phyloP scores from a whole-genome alignment of 164 flowering plant species.

The Buxus sempervirens region DNA sequence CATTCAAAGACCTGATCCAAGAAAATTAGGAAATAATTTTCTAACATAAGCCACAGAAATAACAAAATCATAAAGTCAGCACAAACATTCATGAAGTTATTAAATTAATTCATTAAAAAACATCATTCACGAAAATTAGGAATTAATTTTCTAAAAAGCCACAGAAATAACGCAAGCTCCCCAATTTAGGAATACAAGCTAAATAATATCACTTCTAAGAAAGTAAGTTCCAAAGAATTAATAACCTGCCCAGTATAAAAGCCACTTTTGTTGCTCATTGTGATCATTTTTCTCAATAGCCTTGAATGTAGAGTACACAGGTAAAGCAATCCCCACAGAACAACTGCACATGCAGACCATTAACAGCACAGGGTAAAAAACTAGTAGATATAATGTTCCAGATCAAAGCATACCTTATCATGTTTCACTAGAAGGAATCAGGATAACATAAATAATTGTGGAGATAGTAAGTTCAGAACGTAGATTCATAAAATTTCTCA shows the following conservation, averaged over 20 bases:
- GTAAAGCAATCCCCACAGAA: slow-evolving; percentile 72
- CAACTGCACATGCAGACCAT: slow-evolving; percentile 47
- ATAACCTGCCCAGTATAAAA: slow-evolving; percentile 92
- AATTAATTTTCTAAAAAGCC: neutral
- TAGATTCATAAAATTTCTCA: neutral
- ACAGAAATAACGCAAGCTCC: neutral
- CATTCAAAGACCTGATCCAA: neutral
- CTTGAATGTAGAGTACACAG: slow-evolving; percentile 86
- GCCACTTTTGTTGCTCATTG: slow-evolving; percentile 71
- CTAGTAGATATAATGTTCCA: neutral
- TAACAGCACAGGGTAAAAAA: neutral
- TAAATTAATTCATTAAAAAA: no score
- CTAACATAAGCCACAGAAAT: neutral
- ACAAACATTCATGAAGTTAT: no score
- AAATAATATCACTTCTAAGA: neutral
- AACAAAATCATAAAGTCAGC: no score
- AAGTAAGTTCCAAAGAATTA: neutral
- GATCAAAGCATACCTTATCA: neutral
- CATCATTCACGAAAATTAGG: neutral
- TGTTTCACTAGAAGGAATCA: neutral
- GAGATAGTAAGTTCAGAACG: neutral
- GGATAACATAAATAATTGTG: neutral
- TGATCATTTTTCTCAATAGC: slow-evolving; percentile 76
- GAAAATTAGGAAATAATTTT: neutral
- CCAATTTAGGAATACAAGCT: neutral